Conservation (phyloP, 495 filamentous ascomycete genomes). For the Hypomontagnella submonticulosa region DNA sequence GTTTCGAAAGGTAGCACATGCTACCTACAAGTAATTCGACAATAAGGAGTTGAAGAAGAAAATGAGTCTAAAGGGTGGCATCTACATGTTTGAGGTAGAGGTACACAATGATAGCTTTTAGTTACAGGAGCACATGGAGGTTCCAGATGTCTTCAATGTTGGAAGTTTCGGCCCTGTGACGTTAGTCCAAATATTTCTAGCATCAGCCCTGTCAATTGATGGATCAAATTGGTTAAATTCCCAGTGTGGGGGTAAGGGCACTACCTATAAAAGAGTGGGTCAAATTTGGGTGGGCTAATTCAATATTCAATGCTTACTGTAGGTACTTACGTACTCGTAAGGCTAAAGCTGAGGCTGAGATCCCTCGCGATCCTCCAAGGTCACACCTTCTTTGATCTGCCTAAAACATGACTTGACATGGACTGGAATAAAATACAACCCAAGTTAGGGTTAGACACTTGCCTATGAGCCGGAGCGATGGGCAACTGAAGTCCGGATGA, state of each 20-base stretch:
- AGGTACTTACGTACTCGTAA: too few species aligned
- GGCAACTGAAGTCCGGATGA: not conserved
- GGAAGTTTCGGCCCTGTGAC: constrained; percentile 36
- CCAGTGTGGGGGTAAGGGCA: constrained; percentile 31
- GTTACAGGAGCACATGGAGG: constrained; percentile 19
- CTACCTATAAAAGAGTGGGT: constrained; percentile 28
- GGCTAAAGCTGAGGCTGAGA: too few species aligned
- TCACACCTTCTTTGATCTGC: too few species aligned
- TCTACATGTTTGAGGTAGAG: constrained; percentile 25
- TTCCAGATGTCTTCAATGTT: too few species aligned
- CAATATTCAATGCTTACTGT: not conserved
- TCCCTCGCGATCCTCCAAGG: too few species aligned
- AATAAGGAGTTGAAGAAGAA: constrained; percentile 6
- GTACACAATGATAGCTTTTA: constrained; percentile 8
- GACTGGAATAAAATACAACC: too few species aligned
- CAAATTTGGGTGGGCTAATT: constrained; percentile 6
- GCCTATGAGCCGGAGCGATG: too few species aligned
- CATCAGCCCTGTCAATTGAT: constrained; percentile 43
- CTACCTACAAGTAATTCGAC: constrained; percentile 21
- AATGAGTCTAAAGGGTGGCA: constrained; percentile 22
- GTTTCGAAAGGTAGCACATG: constrained; percentile 43
- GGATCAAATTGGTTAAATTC: constrained; percentile 36
- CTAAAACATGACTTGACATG: too few species aligned
- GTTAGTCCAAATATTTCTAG: constrained; percentile 24
- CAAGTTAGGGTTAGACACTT: too few species aligned